Base-by-base conservation (phyloP, 2,329 filamentous ascomycete species). In the Fusarium papillatum region DNA sequence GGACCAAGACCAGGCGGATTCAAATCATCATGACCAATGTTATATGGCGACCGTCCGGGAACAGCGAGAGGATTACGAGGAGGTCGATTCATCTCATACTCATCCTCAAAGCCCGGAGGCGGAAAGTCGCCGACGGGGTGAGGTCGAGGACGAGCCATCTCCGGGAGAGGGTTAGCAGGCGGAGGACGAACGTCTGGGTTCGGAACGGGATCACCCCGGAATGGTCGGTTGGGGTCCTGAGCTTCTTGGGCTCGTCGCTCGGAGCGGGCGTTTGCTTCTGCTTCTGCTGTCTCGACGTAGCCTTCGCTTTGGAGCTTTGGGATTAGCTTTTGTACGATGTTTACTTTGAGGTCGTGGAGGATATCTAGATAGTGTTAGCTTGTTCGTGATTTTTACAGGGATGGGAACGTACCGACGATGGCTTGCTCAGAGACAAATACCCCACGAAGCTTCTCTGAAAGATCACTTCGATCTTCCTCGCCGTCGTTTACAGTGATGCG, bases 71-170 rank as follows among this genome's bases (percentile, higher is more conserved):
- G 55, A 11, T 50, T 65, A 77, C 83, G 82, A 14, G 81, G 80
- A 50, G 92, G 94, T 1, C 92, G 88, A 72, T 94, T 92, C 71
- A 98, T 89, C 74, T 98, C 95, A 79, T 95, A 93, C 80, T 98
- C 95, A 82, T 99, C 96, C 76, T 98, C 97, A 76, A 98, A 98
- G 24, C 91, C 95, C 0, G 97, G 97, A 0, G 96, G 96, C 1
- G 93, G 91, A 76, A 98, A 95, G 76, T 96, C 94, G 13, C 88
- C 92, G 0, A 89, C 85, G 0, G 96, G 95, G 2, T 72, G 71
- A 1, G 94, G 94, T 90, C 87, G 0, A 89, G 92, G 17, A 36
- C 77, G 79, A 17, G 90, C 90, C 46, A 90, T 88, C 2, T 87
- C 89, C 14, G 89, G 91, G 41, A 94, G 88, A n/a, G 91, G 92